Evolutionary conservation across 2,329 filamentous ascomycete species (phyloP).

Genomic region (Dothideomycetes sp.): DNA sequence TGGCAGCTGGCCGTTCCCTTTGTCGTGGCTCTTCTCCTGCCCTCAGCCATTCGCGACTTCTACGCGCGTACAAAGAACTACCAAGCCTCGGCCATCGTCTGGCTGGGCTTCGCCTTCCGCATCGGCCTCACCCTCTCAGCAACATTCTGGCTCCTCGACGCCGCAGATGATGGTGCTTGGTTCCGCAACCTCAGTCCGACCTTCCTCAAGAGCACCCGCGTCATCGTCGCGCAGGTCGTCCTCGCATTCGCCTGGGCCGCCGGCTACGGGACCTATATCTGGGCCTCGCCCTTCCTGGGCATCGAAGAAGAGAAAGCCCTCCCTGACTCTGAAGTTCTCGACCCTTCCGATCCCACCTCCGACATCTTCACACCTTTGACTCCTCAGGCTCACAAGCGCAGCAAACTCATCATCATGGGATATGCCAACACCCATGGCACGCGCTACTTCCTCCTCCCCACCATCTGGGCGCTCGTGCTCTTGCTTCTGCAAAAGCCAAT

Average conservation of each 20-base stretch:
- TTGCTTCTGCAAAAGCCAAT: constrained; percentile 86
- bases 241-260: constrained; percentile 73
- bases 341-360: constrained; percentile 19
- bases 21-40: constrained; percentile 58
- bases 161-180: constrained; percentile 80
- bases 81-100: constrained; percentile 71
- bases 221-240: constrained; percentile 68
- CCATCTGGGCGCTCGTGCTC: constrained; percentile 66
- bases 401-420: constrained; percentile 59
- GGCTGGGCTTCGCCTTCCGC: constrained; percentile 74
- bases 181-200: constrained; percentile 48
- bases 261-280: constrained; percentile 74
- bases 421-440: constrained; percentile 91
- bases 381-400: constrained; percentile 17
- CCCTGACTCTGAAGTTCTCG: constrained; percentile 28
- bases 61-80: constrained; percentile 76
- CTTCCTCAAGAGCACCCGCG: constrained; percentile 60
- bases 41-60: constrained; percentile 67
- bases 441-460: constrained; percentile 73
- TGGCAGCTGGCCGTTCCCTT: constrained; percentile 84
- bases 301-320: constrained; percentile 36
- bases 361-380: constrained; percentile 27
- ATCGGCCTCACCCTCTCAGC: constrained; percentile 64
- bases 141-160: constrained; percentile 78
- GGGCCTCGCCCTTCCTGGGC: constrained; percentile 73